Base-by-base conservation (phyloP, 352 stramenopile species). In the Pythium folliculosum region DNA sequence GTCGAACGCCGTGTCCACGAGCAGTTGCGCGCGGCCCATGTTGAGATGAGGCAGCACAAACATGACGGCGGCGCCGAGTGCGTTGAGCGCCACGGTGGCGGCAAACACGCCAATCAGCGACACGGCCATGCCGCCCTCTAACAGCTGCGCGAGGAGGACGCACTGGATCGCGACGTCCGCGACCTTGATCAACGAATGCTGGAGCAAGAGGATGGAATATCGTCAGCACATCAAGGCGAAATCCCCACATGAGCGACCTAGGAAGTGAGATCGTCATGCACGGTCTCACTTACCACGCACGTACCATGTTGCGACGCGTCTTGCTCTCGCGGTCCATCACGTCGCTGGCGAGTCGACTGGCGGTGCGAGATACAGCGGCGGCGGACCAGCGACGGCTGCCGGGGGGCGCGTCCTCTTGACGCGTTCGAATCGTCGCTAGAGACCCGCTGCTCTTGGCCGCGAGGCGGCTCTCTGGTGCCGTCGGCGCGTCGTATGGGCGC, bases 1-100 rank as follows among this genome's bases (percentile, higher is more conserved):
- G 50, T 79, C 75, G 40, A 74, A 81, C 76, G 66, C 55, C 9
- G 74, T 71, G 45, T 85, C 77, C 6, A 79, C 27, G 1, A 78
- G 27, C 8, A 55, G 57, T 17, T 80, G 65, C 0, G 40, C 37
- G 0, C 72, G 19, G 16, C 63, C 60, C 0, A 47, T 22, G 27
- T 48, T 44, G 3, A 30, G 1, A 25, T 64, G 25, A 19, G 25
- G 44, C 5, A 44, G 25, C 5, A 21, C 10, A 9, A 55, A 12
- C 8, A 47, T 17, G 4, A 35, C n/a, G 13, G 44, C 57, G 2
- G 45, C 10, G n/a, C 16, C 5, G 10, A 64, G 13, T 4, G 57
- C 57, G n/a, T 64, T 56, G 1, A 17, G 5, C 12, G 67, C 19
- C 27, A 63, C 23, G 2, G 44, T 21, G 40, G 52, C 3, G 35